These are phyloP conservation scores for Colletotrichum echinochloae DNA, from an alignment of 2,329 filamentous ascomycete species.

Conservation along the genomic window DNA sequence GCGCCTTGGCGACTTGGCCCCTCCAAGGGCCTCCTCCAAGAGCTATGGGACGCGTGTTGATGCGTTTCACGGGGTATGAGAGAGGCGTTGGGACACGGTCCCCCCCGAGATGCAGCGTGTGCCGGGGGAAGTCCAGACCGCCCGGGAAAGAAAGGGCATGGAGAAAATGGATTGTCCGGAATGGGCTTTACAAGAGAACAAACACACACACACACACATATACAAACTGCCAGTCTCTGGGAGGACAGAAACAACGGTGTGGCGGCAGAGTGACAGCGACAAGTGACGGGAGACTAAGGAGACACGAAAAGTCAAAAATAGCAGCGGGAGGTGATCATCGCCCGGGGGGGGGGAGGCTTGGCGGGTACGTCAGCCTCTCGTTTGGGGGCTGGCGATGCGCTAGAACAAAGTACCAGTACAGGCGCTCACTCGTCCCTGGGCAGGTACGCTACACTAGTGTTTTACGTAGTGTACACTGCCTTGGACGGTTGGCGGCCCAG, in stretches of 20 bases:
- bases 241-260: not conserved
- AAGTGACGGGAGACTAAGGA: not conserved
- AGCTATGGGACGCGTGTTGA: not conserved
- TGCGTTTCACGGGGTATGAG: not conserved
- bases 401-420: not conserved
- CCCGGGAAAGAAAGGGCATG: not conserved
- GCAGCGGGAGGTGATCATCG: conserved; percentile 11
- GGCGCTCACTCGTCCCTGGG: not conserved
- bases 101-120: not conserved
- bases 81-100: not conserved
- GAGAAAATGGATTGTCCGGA: not conserved
- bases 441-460: not conserved
- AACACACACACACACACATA: not conserved
- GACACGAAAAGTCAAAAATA: conserved; percentile 11
- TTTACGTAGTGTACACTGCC: not conserved
- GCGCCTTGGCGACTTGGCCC: not conserved
- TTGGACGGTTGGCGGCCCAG: conserved; percentile 1
- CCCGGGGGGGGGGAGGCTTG: not conserved
- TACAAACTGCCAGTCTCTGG: not conserved
- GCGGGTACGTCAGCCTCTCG: not conserved
- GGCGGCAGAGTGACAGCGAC: not conserved
- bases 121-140: no score
- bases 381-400: not conserved
- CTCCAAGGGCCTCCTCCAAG: not conserved
- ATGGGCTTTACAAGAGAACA: no score